Percentiles rank a stretch among this genome's conserved stretches.
Evolutionary conservation across 805 yeast species (phyloP).

Genomic region (Suhomyces sp.): DNA sequence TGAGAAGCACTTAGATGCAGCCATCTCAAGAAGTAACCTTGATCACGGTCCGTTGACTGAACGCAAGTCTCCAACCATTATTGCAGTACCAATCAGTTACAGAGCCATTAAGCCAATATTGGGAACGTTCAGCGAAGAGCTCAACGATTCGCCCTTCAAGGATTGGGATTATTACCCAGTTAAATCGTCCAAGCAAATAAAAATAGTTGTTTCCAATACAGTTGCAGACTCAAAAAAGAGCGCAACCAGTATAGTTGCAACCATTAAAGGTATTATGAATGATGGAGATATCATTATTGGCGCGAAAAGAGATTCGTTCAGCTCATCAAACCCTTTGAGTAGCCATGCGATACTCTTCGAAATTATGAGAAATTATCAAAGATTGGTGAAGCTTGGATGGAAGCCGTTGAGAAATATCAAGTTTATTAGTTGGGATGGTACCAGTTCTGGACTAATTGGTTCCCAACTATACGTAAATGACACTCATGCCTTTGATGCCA

Average conservation of each 20-base stretch:
- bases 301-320: conserved; percentile 38
- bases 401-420: conserved; percentile 40
- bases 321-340: conserved; percentile 36
- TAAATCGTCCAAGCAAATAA: conserved; percentile 21
- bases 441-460: conserved; percentile 35
- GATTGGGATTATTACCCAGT: conserved; percentile 38
- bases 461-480: conserved; percentile 24
- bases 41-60: conserved; percentile 8
- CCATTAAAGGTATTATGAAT: conserved; percentile 35
- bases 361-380: conserved; percentile 34
- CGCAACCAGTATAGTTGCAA: conserved; percentile 32
- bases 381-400: conserved; percentile 38
- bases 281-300: conserved; percentile 44
- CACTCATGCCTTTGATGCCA: conserved; percentile 16
- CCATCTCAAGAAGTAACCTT: conserved; percentile 22
- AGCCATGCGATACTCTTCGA: conserved; percentile 42
- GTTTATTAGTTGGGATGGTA: conserved; percentile 44
- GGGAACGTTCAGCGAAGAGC: conserved; percentile 15
- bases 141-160: conserved; percentile 10
- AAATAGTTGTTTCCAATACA: conserved; percentile 13
- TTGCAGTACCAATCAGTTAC: conserved; percentile 29
- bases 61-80: conserved; percentile 15
- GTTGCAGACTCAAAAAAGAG: conserved; percentile 16
- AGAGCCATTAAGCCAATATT: conserved; percentile 27
- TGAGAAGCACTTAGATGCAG: conserved; percentile 11